Percentiles rank a stretch among this genome's conserved stretches.
Conservation (phyloP, 192 early-diverging fungal genomes). For the Backusella luteola region DNA sequence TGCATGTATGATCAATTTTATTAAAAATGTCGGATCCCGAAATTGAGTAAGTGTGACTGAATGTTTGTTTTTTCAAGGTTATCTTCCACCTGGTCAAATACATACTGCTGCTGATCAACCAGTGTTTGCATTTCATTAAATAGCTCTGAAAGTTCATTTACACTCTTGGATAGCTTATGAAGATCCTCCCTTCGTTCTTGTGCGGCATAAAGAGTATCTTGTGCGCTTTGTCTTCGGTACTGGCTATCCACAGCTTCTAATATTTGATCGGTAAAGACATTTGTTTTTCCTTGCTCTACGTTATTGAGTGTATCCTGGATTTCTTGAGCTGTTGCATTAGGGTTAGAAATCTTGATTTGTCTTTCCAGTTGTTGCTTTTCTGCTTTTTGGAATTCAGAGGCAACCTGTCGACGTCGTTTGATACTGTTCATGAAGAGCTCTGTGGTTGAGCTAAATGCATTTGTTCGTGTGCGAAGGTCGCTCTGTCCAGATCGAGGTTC, state of each 20-base stretch:
- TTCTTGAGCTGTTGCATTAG: conserved; percentile 56
- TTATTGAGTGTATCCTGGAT: conserved; percentile 54
- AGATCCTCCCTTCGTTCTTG: conserved; percentile 63
- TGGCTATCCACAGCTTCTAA: conserved; percentile 45
- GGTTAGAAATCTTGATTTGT: conserved; percentile 42
- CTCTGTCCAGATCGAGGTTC: conserved; percentile 26
- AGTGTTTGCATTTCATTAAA: conserved; percentile 66
- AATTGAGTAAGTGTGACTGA: too few relatives aligned
- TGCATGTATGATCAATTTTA: too few relatives aligned
- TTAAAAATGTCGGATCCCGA: too few relatives aligned
- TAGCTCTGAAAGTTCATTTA: conserved; percentile 55
- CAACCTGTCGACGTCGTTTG: conserved; percentile 25
- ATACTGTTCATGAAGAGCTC: conserved; percentile 31
- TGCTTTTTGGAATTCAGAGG: conserved; percentile 30
- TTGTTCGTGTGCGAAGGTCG: conserved; percentile 30
- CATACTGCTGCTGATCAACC: conserved; percentile 41
- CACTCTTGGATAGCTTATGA: conserved; percentile 45
- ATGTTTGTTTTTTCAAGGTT: conserved; percentile 44
- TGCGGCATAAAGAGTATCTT: conserved; percentile 52
- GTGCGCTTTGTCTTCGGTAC: conserved; percentile 37
- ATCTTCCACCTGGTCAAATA: conserved; percentile 25
- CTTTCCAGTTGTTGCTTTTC: conserved; percentile 33
- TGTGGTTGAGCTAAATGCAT: conserved; percentile 29
- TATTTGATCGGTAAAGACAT: conserved; percentile 60
- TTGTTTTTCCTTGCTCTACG: conserved; percentile 37